Evolutionary conservation across 306 rosid genomes (phyloP).

Genomic region (Pterocarpus santalinus): DNA sequence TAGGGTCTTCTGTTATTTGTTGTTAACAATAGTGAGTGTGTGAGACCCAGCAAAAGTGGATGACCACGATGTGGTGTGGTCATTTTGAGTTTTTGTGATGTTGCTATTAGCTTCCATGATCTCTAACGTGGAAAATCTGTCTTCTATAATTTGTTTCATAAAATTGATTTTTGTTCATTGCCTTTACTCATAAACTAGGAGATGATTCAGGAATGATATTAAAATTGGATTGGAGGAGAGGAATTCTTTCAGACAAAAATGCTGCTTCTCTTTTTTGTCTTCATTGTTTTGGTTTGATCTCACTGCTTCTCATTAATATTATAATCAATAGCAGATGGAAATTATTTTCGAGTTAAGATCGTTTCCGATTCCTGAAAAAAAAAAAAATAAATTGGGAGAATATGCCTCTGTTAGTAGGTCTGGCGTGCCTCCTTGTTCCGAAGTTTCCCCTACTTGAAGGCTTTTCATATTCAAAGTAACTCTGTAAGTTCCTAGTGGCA

Average conservation of each 20-base stretch:
- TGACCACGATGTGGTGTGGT: neutral
- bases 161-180: neutral
- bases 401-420: neutral
- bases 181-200: constrained; percentile 18
- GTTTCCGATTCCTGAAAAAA: neutral
- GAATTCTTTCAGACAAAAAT: neutral
- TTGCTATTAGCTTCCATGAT: constrained; percentile 23
- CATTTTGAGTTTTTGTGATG: constrained; percentile 8
- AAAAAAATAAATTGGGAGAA: neutral
- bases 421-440: neutral
- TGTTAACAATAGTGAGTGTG: neutral
- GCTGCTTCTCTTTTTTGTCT: neutral
- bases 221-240: neutral
- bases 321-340: neutral
- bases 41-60: neutral
- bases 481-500: neutral
- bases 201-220: constrained; percentile 2
- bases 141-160: neutral
- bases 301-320: neutral
- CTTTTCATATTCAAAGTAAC: constrained; percentile 1
- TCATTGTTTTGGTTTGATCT: neutral
- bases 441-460: neutral
- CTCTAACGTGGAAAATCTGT: neutral
- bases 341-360: neutral
- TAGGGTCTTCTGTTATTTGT: constrained; percentile 2